phyloP scores from a whole-genome alignment of 2,329 filamentous ascomycete genomes.

The Pyricularia grisea region DNA sequence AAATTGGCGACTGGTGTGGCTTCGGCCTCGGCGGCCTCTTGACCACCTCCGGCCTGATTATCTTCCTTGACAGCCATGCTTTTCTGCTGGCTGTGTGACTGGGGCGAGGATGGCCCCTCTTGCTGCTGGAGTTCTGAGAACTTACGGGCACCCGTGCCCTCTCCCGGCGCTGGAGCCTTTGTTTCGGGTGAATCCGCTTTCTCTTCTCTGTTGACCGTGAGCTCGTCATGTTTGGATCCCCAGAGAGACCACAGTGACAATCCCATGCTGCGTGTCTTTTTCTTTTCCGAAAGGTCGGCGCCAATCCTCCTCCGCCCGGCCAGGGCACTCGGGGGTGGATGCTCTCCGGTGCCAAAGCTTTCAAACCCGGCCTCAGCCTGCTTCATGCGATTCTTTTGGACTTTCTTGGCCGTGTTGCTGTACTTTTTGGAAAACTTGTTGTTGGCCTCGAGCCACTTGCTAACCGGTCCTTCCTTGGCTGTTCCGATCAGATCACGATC shows the following conservation, averaged over 20 bases:
- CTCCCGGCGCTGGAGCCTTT: slow-evolving; percentile 24
- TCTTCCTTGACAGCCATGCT: slow-evolving; percentile 40
- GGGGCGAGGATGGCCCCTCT: slow-evolving; percentile 16
- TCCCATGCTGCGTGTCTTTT: slow-evolving; percentile 55
- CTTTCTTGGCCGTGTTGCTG: slow-evolving; percentile 54
- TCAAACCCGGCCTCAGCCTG: slow-evolving; percentile 67
- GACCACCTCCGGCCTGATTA: slow-evolving; percentile 27
- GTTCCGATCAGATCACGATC: slow-evolving; percentile 60
- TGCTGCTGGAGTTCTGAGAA: slow-evolving; percentile 30
- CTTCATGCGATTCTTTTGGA: slow-evolving; percentile 64
- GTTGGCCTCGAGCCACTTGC: slow-evolving; percentile 75
- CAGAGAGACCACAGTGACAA: slow-evolving; percentile 78
- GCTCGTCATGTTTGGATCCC: slow-evolving; percentile 83
- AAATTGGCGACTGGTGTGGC: slow-evolving; percentile 33
- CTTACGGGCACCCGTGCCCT: slow-evolving; percentile 33
- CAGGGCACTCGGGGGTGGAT: slow-evolving; percentile 74
- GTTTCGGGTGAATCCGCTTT: slow-evolving; percentile 32
- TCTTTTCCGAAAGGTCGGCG: slow-evolving; percentile 37
- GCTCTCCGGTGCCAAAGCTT: slow-evolving; percentile 60
- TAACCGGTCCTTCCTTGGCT: slow-evolving; percentile 69
- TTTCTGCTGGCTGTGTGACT: slow-evolving; percentile 30
- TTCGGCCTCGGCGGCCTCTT: slow-evolving; percentile 17
- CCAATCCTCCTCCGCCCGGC: slow-evolving; percentile 56
- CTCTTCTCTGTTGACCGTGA: slow-evolving; percentile 52
- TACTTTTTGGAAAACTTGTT: slow-evolving; percentile 66